Percentiles rank a stretch among this genome's conserved stretches.
These are phyloP conservation scores for Musa beccarii DNA, from an alignment of 176 grass and related monocot genomes.

Conservation along the genomic window DNA sequence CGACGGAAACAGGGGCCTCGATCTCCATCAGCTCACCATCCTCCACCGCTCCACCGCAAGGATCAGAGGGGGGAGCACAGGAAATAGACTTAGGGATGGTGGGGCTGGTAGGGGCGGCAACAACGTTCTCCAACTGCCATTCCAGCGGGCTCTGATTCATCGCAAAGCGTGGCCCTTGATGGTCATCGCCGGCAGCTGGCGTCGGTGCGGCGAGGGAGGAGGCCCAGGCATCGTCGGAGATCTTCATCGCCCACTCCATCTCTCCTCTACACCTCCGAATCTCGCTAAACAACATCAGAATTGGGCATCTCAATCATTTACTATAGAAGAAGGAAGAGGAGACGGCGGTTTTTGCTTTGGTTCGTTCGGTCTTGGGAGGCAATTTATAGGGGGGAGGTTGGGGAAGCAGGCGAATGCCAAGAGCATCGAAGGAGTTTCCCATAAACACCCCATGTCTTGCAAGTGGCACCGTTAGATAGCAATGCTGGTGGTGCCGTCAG, in stretches of 20 bases:
- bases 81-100: not conserved
- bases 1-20: not conserved
- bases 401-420: no score
- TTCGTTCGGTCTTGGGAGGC: no score
- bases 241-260: not conserved
- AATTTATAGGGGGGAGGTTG: no score
- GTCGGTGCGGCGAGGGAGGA: constrained; percentile 1
- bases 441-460: no score
- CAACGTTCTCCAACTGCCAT: constrained; percentile 36
- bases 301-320: no score
- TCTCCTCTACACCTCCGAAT: not conserved
- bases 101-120: not conserved
- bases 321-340: no score
- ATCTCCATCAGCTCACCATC: constrained; percentile 21
- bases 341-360: no score
- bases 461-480: no score
- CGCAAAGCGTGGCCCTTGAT: not conserved
- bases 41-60: not conserved
- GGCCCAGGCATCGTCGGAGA: constrained; percentile 6
- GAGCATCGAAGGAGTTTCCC: no score
- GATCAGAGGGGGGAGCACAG: not conserved
- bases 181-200: not conserved
- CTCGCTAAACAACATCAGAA: no score
- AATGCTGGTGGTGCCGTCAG: no score
- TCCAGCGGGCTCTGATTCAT: constrained; percentile 32